These are phyloP conservation scores for Eurotiales sp. DNA, from an alignment of 2,329 filamentous ascomycete species.

Conservation along the genomic window DNA sequence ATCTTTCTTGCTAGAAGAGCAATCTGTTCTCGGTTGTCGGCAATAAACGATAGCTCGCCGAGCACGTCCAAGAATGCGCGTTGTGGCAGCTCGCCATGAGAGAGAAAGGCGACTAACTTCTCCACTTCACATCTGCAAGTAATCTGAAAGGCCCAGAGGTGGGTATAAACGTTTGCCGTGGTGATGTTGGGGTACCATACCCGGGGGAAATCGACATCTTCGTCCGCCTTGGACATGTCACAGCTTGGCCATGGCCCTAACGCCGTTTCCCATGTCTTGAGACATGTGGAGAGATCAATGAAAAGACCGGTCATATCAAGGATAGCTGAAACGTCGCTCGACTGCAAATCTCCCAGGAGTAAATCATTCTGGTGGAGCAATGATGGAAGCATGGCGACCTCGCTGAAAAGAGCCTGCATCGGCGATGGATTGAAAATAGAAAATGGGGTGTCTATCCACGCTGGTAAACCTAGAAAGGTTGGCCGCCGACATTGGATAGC, in stretches of 20 bases:
- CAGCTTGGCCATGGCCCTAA: not conserved
- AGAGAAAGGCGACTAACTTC: conserved; percentile 12
- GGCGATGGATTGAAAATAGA: conserved; percentile 20
- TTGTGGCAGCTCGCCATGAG: too few relatives aligned
- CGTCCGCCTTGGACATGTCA: not conserved
- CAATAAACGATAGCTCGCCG: not conserved
- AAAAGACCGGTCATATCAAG: not conserved
- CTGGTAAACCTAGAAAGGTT: conserved; percentile 27
- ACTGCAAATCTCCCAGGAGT: conserved; percentile 9
- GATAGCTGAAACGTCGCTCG: not conserved
- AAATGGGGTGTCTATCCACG: conserved; percentile 34
- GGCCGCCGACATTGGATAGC: conserved; percentile 26
- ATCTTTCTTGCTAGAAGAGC: conserved; percentile 24
- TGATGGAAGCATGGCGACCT: conserved; percentile 26
- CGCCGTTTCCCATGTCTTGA: not conserved
- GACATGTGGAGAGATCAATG: not conserved
- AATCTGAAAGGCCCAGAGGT: conserved; percentile 38
- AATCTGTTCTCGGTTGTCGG: not conserved
- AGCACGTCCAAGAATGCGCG: too few relatives aligned
- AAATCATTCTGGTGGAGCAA: conserved; percentile 23
- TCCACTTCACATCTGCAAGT: conserved; percentile 32
- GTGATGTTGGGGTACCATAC: conserved; percentile 35
- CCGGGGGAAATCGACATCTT: not conserved
- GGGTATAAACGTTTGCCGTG: conserved; percentile 35
- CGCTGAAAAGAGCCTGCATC: conserved; percentile 32